Evolutionary conservation across 768 basidiomycete species (phyloP).

Genomic region (Rhodotorula graminis): DNA sequence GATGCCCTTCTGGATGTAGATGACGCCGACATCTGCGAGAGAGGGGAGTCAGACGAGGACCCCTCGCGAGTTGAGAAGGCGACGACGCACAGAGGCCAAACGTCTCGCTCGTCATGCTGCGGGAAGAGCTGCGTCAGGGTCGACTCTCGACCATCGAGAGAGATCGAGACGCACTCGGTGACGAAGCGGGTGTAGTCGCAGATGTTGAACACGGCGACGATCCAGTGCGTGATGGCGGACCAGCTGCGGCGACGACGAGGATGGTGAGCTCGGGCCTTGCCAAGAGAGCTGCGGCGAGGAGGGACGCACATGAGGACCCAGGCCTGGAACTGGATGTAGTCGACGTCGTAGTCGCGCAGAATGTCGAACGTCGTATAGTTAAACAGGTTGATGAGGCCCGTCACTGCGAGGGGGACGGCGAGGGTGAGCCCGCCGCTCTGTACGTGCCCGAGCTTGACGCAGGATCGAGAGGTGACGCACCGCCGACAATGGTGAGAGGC

Average conservation of each 20-base stretch:
- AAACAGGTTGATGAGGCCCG: constrained; percentile 42
- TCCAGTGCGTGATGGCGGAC: constrained; percentile 45
- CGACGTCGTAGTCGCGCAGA: constrained; percentile 33
- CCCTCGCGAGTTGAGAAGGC: too few species aligned
- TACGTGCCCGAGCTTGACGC: too few species aligned
- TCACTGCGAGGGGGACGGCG: constrained; percentile 1
- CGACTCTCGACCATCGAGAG: too few species aligned
- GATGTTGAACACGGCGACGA: constrained; percentile 42
- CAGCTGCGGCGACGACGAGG: constrained; percentile 31
- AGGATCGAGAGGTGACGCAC: constrained; percentile 26
- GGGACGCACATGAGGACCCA: constrained; percentile 40
- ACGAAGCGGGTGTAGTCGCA: constrained; percentile 44
- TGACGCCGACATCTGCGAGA: constrained; percentile 38
- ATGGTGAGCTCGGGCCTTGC: not conserved
- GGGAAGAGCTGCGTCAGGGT: too few species aligned
- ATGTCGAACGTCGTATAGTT: constrained; percentile 46
- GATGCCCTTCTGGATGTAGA: constrained; percentile 44
- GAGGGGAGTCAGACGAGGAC: not conserved
- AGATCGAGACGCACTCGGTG: constrained; percentile 28
- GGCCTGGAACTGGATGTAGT: constrained; percentile 44
- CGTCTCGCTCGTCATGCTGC: constrained; percentile 41
- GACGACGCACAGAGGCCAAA: constrained; percentile 31
- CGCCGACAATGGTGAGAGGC: constrained; percentile 84
- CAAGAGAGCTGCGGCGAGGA: not conserved
- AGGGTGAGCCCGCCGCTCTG: not conserved